Evolutionary conservation across 2,329 filamentous ascomycete species (phyloP).

Genomic region (Exophiala sideris): DNA sequence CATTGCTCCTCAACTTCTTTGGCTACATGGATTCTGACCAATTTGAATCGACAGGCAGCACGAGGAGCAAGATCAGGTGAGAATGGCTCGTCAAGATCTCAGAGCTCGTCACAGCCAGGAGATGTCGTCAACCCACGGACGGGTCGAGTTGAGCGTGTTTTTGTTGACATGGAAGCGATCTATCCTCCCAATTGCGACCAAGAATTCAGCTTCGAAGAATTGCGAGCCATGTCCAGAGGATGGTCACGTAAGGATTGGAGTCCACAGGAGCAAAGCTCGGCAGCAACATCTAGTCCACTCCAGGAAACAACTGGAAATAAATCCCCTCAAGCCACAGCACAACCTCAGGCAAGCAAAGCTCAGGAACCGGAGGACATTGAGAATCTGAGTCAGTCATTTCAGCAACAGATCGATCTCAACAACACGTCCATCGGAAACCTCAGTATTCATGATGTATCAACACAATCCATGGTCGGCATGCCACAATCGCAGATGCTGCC

Average conservation of each 20-base stretch:
- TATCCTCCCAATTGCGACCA: slow-evolving; percentile 73
- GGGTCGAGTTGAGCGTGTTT: slow-evolving; percentile 80
- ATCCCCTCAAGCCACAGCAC: slow-evolving; percentile 3
- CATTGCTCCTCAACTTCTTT: not conserved
- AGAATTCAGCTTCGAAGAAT: slow-evolving; percentile 87
- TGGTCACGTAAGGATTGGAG: slow-evolving; percentile 57
- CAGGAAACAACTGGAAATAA: slow-evolving; percentile 6
- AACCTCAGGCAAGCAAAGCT: slow-evolving; percentile 11
- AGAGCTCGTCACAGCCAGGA: slow-evolving; percentile 67
- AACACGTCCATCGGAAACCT: slow-evolving; percentile 2
- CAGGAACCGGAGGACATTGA: slow-evolving; percentile 32
- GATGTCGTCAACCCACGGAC: slow-evolving; percentile 81
- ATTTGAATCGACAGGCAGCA: slow-evolving; percentile 44
- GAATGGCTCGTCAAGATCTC: slow-evolving; percentile 41
- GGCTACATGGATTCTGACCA: not conserved
- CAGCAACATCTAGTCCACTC: not conserved
- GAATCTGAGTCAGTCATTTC: slow-evolving; percentile 24
- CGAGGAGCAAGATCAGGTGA: slow-evolving; percentile 34
- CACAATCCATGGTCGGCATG: slow-evolving; percentile 28
- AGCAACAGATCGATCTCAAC: slow-evolving; percentile 18
- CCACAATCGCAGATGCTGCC: slow-evolving; percentile 16
- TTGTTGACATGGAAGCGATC: slow-evolving; percentile 78
- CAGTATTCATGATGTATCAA: slow-evolving; percentile 22
- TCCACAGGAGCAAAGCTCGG: slow-evolving; percentile 23
- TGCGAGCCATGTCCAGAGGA: slow-evolving; percentile 74